A percentile compares a stretch with the other conserved stretches of the same genome.
phyloP scores from a whole-genome alignment of 495 filamentous ascomycete species.

The Penicillium simplicissimum region DNA sequence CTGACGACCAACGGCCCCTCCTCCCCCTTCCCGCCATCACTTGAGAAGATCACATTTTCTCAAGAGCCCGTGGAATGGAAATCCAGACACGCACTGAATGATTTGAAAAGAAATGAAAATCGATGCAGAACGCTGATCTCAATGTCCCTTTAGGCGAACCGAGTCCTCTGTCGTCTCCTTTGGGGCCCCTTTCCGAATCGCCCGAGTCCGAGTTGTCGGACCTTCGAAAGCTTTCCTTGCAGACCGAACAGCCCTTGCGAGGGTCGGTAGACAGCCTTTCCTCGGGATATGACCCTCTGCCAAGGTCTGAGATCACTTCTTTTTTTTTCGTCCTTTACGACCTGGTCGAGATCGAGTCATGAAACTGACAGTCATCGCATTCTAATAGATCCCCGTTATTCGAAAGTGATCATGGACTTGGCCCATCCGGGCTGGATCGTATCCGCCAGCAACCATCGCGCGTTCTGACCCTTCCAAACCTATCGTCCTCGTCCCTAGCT shows the following conservation, averaged over 20 bases:
- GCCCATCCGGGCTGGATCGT: constrained; percentile 78
- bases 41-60: constrained; percentile 18
- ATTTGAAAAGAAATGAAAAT: constrained; percentile 6
- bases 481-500: constrained; percentile 62
- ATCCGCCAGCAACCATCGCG: constrained; percentile 80
- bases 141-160: constrained; percentile 37
- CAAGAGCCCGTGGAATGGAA: constrained; percentile 10
- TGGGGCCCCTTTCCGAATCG: constrained; percentile 45
- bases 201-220: constrained; percentile 41
- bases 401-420: constrained; percentile 63
- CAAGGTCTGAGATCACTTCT: constrained; percentile 36
- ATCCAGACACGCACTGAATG: constrained; percentile 12
- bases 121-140: constrained; percentile 24
- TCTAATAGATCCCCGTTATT: constrained; percentile 63
- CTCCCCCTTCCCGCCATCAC: constrained; percentile 17
- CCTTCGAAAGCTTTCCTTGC: constrained; percentile 60
- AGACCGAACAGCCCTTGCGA: constrained; percentile 41
- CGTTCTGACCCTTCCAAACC: constrained; percentile 65
- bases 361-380: constrained; percentile 33
- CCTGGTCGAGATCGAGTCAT: not conserved
- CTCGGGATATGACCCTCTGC: constrained; percentile 45
- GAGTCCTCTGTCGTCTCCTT: constrained; percentile 50
- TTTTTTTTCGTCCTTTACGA: constrained; percentile 41
- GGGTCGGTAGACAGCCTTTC: constrained; percentile 45
- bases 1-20: constrained; percentile 19